Conservation (phyloP, 78 protist species). For the Ministeria vibrans region DNA sequence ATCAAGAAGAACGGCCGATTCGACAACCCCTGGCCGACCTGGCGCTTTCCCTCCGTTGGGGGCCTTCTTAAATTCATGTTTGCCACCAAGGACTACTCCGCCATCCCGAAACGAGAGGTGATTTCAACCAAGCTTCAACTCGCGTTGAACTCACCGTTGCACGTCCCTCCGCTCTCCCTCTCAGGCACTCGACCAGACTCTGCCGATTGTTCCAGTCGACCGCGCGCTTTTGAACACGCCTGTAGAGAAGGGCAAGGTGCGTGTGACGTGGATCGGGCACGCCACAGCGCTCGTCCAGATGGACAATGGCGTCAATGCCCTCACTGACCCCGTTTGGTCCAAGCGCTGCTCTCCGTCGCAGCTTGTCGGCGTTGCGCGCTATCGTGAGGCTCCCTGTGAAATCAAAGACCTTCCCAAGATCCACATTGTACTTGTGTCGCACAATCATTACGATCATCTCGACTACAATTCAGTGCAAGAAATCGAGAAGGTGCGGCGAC, state of each 20-base stretch:
- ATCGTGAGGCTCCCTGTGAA: not conserved
- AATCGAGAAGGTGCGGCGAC: too few species aligned
- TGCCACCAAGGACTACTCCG: not conserved
- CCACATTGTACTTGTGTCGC: slow-evolving; percentile 15
- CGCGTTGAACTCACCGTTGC: too few species aligned
- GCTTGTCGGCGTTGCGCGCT: slow-evolving; percentile 8
- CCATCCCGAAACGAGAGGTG: not conserved
- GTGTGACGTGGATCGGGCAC: not conserved
- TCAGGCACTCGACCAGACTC: not conserved
- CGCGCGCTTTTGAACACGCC: not conserved
- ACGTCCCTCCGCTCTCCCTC: too few species aligned
- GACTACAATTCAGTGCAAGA: not conserved
- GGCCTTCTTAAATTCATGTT: not conserved
- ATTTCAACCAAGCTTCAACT: too few species aligned
- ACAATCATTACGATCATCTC: slow-evolving; percentile 43
- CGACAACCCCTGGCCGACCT: not conserved
- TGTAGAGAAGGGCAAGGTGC: not conserved
- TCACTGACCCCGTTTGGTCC: slow-evolving; percentile 26
- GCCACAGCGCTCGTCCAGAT: not conserved
- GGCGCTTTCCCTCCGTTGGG: not conserved
- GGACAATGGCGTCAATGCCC: not conserved
- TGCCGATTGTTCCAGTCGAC: too few species aligned
- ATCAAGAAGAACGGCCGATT: not conserved
- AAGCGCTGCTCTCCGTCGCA: slow-evolving; percentile 13
- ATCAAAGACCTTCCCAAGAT: not conserved